phyloP scores from a whole-genome alignment of 306 rosid species.

The Senna siamea region DNA sequence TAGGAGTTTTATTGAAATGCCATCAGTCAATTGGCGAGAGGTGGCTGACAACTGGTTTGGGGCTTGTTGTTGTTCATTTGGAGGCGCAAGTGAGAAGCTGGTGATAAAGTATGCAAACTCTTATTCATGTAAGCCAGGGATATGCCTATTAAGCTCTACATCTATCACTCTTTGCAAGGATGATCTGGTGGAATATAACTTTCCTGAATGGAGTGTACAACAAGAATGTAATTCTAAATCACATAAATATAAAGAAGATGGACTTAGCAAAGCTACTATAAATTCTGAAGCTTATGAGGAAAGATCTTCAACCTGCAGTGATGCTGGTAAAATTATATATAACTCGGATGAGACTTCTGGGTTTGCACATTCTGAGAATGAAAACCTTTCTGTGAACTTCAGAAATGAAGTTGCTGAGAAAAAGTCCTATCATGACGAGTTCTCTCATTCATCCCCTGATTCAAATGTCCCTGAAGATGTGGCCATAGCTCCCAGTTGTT shows the following conservation, averaged over 20 bases:
- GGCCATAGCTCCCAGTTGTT: slow-evolving; percentile 46
- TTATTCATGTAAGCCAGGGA: slow-evolving; percentile 57
- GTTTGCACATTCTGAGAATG: slow-evolving; percentile 41
- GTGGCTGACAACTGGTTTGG: slow-evolving; percentile 98
- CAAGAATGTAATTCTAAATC: slow-evolving; percentile 35
- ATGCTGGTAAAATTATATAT: slow-evolving; percentile 22
- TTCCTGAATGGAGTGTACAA: slow-evolving; percentile 42
- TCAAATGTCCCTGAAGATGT: slow-evolving; percentile 37
- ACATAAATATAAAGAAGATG: slow-evolving; percentile 30
- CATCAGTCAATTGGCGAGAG: slow-evolving; percentile 92
- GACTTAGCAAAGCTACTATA: slow-evolving; percentile 26
- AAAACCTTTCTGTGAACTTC: slow-evolving; percentile 39
- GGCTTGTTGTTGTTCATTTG: slow-evolving; percentile 89
- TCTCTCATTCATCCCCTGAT: slow-evolving; percentile 38
- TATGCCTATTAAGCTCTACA: slow-evolving; percentile 67
- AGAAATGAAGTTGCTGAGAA: slow-evolving; percentile 36
- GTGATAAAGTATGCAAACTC: slow-evolving; percentile 72
- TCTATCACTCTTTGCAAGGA: slow-evolving; percentile 73
- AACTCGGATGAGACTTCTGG: slow-evolving; percentile 39
- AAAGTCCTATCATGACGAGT: slow-evolving; percentile 39
- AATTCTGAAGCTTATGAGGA: slow-evolving; percentile 40
- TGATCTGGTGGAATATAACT: slow-evolving; percentile 64
- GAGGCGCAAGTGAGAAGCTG: slow-evolving; percentile 90
- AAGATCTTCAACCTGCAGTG: slow-evolving; percentile 39
- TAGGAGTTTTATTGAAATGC: slow-evolving; percentile 89